phyloP scores from a whole-genome alignment of 75 land plant species.

The Gnetum montanum region DNA sequence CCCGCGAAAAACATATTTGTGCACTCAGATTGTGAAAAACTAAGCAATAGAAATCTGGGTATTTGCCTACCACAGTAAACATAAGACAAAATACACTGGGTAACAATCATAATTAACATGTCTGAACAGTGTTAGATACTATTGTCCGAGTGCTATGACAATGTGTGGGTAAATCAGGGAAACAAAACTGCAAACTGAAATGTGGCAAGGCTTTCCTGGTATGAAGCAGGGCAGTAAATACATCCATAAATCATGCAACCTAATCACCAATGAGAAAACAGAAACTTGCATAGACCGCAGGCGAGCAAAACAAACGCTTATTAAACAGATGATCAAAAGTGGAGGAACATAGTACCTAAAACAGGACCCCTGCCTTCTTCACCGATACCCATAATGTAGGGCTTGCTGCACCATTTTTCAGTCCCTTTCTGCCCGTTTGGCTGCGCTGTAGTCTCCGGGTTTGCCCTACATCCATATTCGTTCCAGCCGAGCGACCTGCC shows the following conservation, averaged over 20 bases:
- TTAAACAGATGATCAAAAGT: background rate
- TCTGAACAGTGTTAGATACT: too few relatives aligned
- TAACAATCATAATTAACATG: too few relatives aligned
- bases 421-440: slow-evolving; percentile 30
- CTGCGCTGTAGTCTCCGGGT: too few relatives aligned
- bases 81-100: too few relatives aligned
- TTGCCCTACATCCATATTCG: too few relatives aligned
- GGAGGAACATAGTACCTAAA: slow-evolving; percentile 29
- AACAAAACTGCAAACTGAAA: slow-evolving; percentile 77
- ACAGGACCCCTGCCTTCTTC: slow-evolving; percentile 98
- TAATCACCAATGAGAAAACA: slow-evolving; percentile 13
- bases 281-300: background rate
- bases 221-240: slow-evolving; percentile 69
- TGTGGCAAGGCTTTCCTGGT: slow-evolving; percentile 57
- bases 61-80: too few relatives aligned
- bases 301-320: background rate
- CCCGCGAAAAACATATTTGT: too few relatives aligned
- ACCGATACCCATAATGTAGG: slow-evolving; percentile 96
- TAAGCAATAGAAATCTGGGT: too few relatives aligned
- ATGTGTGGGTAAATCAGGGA: too few relatives aligned
- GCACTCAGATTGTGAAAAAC: too few relatives aligned
- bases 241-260: slow-evolving; percentile 99
- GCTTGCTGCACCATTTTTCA: slow-evolving; percentile 60
- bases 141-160: too few relatives aligned
- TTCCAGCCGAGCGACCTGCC: too few relatives aligned